Percentiles rank a stretch among this genome's conserved stretches.
These are phyloP conservation scores for Limonium bicolor DNA, from an alignment of 148 eudicot genomes.

Conservation along the genomic window DNA sequence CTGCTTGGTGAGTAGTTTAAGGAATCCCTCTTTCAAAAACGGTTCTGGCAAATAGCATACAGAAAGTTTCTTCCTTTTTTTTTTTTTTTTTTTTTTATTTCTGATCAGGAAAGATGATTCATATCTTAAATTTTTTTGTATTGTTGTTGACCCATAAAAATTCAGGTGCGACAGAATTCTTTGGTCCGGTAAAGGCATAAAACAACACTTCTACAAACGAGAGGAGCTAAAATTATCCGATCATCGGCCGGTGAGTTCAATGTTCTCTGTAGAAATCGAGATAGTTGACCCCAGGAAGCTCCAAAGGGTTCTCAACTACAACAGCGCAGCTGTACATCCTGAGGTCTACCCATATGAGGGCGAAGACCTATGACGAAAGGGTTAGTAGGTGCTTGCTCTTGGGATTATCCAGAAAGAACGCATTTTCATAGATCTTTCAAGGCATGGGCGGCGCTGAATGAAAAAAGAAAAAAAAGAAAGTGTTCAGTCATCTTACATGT, in stretches of 20 bases:
- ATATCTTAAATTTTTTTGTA: not conserved
- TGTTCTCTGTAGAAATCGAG: slow-evolving; percentile 69
- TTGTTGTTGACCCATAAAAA: not conserved
- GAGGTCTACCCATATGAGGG: slow-evolving; percentile 15
- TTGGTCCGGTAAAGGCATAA: slow-evolving; percentile 82
- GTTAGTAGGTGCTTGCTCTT: too few species aligned
- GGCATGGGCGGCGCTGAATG: too few species aligned
- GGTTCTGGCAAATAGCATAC: not conserved
- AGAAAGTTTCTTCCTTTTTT: not conserved
- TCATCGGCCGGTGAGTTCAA: slow-evolving; percentile 85
- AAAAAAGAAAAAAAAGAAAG: too few species aligned
- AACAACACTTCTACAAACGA: slow-evolving; percentile 55
- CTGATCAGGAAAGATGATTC: not conserved
- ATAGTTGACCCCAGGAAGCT: slow-evolving; percentile 64
- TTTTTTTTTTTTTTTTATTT: not conserved
- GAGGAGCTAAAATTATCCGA: slow-evolving; percentile 65
- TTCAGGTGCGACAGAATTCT: slow-evolving; percentile 93
- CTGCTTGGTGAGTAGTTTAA: slow-evolving; percentile 69
- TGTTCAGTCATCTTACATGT: too few species aligned
- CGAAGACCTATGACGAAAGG: too few species aligned
- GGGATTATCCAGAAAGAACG: too few species aligned
- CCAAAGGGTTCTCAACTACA: slow-evolving; percentile 62
- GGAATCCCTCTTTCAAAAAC: not conserved
- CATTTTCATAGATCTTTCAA: too few species aligned
- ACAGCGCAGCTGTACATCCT: slow-evolving; percentile 71